These are phyloP conservation scores for Taiozyma sp. DNA, from an alignment of 1,139 yeast genomes.

Conservation along the genomic window DNA sequence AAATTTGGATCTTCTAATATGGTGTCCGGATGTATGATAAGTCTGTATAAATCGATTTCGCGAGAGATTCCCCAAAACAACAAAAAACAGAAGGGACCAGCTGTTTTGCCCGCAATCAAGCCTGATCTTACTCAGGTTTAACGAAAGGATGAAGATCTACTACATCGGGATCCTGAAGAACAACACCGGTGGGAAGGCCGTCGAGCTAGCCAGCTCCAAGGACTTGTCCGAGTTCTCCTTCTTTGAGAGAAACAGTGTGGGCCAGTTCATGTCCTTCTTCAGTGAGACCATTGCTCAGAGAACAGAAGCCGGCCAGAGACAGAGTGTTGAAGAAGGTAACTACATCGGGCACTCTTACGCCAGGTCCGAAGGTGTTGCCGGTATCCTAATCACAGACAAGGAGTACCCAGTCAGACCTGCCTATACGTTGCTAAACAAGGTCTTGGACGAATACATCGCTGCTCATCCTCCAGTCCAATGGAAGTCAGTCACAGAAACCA, in stretches of 20 bases:
- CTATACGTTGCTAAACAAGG: conserved; percentile 83
- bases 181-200: conserved; percentile 48
- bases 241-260: conserved; percentile 72
- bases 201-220: conserved; percentile 75
- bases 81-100: neutral
- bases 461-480: conserved; percentile 77
- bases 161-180: conserved; percentile 84
- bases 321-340: conserved; percentile 79
- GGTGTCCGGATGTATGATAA: neutral
- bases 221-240: conserved; percentile 85
- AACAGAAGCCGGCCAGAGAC: conserved; percentile 87
- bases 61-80: neutral
- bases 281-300: conserved; percentile 87
- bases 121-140: neutral
- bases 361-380: conserved; percentile 88
- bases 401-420: conserved; percentile 99
- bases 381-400: conserved; percentile 87
- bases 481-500: conserved; percentile 50
- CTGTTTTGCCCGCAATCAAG: neutral
- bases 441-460: conserved; percentile 84
- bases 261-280: conserved; percentile 93
- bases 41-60: neutral
- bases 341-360: conserved; percentile 92
- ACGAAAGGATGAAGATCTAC: conserved; percentile 67
- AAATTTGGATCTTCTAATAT: neutral